Conservation (phyloP, 2,329 filamentous ascomycete genomes). For the Blastomyces emzantsi region DNA sequence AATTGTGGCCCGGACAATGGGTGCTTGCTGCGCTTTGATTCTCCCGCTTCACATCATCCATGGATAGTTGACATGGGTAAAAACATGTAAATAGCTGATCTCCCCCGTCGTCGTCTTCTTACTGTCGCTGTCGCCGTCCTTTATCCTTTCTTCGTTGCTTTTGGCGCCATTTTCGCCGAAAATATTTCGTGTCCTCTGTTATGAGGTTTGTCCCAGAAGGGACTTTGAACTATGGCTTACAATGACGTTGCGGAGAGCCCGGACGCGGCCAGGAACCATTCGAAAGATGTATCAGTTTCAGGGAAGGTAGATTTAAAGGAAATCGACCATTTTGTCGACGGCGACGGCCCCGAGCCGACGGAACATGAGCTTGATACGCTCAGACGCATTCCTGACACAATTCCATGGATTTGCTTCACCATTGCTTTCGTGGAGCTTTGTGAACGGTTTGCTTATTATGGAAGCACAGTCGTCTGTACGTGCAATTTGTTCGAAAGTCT, state of each 20-base stretch:
- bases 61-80: not conserved
- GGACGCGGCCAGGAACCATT: not conserved
- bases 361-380: constrained; percentile 27
- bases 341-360: constrained; percentile 18
- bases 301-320: not conserved
- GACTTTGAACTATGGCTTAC: constrained; percentile 1
- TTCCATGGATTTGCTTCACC: constrained; percentile 58
- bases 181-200: not conserved
- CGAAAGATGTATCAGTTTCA: not conserved
- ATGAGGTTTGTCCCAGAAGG: not conserved
- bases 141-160: not conserved
- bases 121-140: not conserved
- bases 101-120: not conserved
- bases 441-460: constrained; percentile 70
- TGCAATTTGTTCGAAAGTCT: constrained; percentile 12
- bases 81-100: constrained; percentile 1
- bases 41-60: not conserved
- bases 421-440: constrained; percentile 64
- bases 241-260: not conserved
- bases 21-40: not conserved
- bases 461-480: constrained; percentile 56
- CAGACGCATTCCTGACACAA: constrained; percentile 30
- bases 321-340: not conserved
- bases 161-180: no score
- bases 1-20: not conserved